A percentile compares a stretch with the other conserved stretches of the same genome.
Evolutionary conservation across 495 filamentous ascomycete species (phyloP).

Genomic region (Trypethelium eluteriae): DNA sequence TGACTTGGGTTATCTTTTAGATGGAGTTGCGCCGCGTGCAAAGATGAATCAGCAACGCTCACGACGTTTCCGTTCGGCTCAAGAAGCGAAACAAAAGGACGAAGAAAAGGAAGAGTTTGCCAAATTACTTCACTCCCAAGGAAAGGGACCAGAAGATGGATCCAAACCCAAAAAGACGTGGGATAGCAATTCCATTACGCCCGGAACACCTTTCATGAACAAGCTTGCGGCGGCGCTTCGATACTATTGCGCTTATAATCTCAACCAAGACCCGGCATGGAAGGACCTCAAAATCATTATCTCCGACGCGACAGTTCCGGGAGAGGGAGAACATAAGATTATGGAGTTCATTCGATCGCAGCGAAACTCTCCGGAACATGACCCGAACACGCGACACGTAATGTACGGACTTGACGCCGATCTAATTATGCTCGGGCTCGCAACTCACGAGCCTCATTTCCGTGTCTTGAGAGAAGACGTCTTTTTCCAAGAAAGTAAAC

Average conservation of each 20-base stretch:
- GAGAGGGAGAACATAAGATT: conserved; percentile 98
- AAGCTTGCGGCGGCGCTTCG: conserved; percentile 82
- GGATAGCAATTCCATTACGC: conserved; percentile 96
- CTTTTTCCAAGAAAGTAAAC: conserved; percentile 78
- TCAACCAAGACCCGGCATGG: conserved; percentile 96
- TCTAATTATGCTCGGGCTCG: conserved; percentile 96
- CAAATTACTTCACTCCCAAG: conserved; percentile 67
- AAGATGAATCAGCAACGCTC: conserved; percentile 98
- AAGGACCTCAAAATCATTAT: conserved; percentile 94
- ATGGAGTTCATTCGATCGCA: conserved; percentile 98
- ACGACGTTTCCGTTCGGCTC: conserved; percentile 81
- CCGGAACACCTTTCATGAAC: conserved; percentile 98
- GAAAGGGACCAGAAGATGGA: conserved; percentile 50
- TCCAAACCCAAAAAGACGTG: conserved; percentile 77
- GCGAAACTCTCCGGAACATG: conserved; percentile 77
- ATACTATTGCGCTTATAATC: conserved; percentile 95
- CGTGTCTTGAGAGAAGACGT: conserved; percentile 96
- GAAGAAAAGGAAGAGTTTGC: conserved; percentile 80
- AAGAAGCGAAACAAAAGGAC: conserved; percentile 90
- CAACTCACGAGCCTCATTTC: conserved; percentile 95
- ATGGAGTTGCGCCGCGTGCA: conserved; percentile 86
- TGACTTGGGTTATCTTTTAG: conserved; percentile 42
- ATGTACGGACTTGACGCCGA: conserved; percentile 62
- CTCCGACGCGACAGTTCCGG: conserved; percentile 93
- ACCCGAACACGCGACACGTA: conserved; percentile 71